Base-by-base conservation (phyloP, 177 flowering plant genomes). In the Tripterygium wilfordii region DNA sequence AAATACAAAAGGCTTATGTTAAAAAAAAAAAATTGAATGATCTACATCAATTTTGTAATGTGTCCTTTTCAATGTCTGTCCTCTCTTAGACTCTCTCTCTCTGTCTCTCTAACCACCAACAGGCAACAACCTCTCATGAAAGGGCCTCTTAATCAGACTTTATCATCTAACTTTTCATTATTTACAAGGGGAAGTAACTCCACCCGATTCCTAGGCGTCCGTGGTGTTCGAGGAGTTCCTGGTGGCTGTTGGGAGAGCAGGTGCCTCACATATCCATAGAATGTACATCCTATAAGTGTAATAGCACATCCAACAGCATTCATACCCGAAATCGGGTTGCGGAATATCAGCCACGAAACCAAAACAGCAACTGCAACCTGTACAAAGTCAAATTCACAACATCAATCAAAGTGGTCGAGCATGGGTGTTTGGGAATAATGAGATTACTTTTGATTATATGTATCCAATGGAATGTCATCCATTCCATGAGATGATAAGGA, bases 331-430 rank as follows among this genome's bases (percentile, higher is more conserved):
- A 92, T 89, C 1, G 98, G 98, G 56, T 92, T 92, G 25, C 59
- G 48, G 66, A 92, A 92, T 66, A 92, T 78, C 57, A 84, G 45
- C 98, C 98, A 92, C 12, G 98, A 92, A 29, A 76, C 65, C 35
- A 82, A 50, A 21, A 92, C 91, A 23, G 98, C 98, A 40, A 86
- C 83, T 26, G 98, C 98, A 45, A 88, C 98, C 98, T 92, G 85
- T n/a, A n/a, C n/a, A n/a, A n/a, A n/a, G n/a, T n/a, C n/a, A n/a
- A n/a, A n/a, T n/a, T n/a, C n/a, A n/a, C n/a, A n/a, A n/a, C n/a
- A n/a, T n/a, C n/a, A n/a, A n/a, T n/a, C n/a, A n/a, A n/a, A n/a
- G n/a, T n/a, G n/a, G n/a, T n/a, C n/a, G n/a, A n/a, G n/a, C n/a
- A n/a, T n/a, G n/a, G n/a, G n/a, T n/a, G n/a, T n/a, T n/a, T n/a